Base-by-base conservation (phyloP, 2,329 filamentous ascomycete genomes). In the Arthrinium phaeospermum region DNA sequence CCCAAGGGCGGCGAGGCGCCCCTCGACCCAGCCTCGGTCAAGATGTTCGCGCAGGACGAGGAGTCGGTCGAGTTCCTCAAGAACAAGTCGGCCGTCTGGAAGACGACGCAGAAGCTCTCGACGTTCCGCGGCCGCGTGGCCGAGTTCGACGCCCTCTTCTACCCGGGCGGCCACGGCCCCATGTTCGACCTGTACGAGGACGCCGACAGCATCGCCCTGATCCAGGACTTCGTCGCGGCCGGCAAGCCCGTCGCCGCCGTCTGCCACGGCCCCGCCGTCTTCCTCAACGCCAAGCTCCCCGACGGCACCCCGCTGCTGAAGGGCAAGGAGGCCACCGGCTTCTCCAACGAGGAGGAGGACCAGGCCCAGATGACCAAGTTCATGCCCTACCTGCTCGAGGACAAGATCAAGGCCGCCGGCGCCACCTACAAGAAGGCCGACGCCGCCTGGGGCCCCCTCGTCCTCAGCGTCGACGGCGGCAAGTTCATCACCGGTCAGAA, bases 151-250 rank as follows among this genome's bases (percentile, higher is more conserved):
- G 92, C 90, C 46, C 70, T 90, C 76, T 88, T 89, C 80, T 88
- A 84, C 81, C 87, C 88, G 0, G 88, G 88, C 74, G 88, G 88
- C 70, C 87, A 90, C 83, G 88, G 88, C 72, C 88, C 91, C 77
- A 91, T 93, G 89, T 93, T 88, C 81, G 91, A 93, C 79, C 88
- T 93, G 24, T 87, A 86, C 71, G 83, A 83, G 72, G 88, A 92
- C 78, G 74, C 82, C 27, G 83, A 85, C n/a, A 91, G 88, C 37
- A 87, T 90, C 75, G 82, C 86, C 74, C 82, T 94, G 47, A 89
- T 91, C 77, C 82, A 85, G 73, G 90, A 92, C 79, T 93, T 94
- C 79, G 88, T 86, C 77, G 82, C 84, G 51, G 85, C 86, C 3
- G 88, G 86, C 74, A 93, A 93, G 85, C 84, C 90, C 71, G 87